Conservation (phyloP, 2,329 filamentous ascomycete species). For the Myotisia sp. region DNA sequence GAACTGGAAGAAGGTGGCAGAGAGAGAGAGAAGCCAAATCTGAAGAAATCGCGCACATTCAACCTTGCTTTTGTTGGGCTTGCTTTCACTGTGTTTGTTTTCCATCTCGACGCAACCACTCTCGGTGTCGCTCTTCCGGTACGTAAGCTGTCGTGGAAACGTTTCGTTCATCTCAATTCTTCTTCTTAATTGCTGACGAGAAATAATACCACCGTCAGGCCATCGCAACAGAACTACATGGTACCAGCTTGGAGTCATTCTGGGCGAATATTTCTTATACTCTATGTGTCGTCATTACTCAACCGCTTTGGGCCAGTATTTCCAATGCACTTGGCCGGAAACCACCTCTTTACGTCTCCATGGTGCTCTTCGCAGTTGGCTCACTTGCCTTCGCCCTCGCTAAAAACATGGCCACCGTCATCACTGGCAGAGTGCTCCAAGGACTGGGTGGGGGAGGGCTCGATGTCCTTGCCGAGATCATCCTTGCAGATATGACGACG, state of each 20-base stretch:
- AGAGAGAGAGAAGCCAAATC: too few relatives aligned
- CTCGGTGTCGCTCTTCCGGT: constrained; percentile 40
- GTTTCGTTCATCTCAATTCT: too few relatives aligned
- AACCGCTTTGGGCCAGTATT: constrained; percentile 38
- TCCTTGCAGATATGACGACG: constrained; percentile 33
- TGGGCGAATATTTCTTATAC: constrained; percentile 52
- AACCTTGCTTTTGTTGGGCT: constrained; percentile 38
- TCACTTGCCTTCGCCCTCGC: constrained; percentile 28
- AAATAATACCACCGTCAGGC: constrained; percentile 9
- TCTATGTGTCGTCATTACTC: constrained; percentile 19
- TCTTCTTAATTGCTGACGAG: neutral
- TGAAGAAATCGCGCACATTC: too few relatives aligned
- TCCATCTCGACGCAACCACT: constrained; percentile 47
- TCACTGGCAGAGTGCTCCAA: constrained; percentile 32
- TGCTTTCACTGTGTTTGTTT: constrained; percentile 37
- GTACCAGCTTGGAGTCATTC: constrained; percentile 42
- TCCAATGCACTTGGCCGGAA: constrained; percentile 40
- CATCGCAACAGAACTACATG: constrained; percentile 35
- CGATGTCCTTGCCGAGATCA: constrained; percentile 28
- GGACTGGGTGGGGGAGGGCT: constrained; percentile 35
- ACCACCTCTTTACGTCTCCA: constrained; percentile 24
- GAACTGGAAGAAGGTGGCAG: too few relatives aligned
- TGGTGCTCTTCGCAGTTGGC: constrained; percentile 32
- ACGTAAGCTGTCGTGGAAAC: too few relatives aligned
- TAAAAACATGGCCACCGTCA: constrained; percentile 30